Evolutionary conservation across 2,329 filamentous ascomycete species (phyloP).

Genomic region (Fusarium verrucosum): DNA sequence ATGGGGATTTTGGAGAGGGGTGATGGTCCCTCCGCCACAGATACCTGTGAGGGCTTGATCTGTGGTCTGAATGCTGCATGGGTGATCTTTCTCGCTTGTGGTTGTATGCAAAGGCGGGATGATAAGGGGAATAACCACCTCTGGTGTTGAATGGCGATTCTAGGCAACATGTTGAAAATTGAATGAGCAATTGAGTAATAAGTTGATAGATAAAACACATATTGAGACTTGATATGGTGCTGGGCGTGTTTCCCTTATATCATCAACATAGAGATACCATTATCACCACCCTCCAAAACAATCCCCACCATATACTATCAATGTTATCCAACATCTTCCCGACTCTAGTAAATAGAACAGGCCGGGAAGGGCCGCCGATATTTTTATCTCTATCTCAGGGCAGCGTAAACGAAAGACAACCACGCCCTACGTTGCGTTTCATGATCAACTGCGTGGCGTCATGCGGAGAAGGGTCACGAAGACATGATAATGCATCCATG

Average conservation of each 20-base stretch:
- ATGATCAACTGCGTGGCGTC: slow-evolving; percentile 7
- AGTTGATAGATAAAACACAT: fast-evolving
- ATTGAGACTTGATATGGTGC: fast-evolving
- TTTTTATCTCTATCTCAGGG: slow-evolving; percentile 10
- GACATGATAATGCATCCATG: slow-evolving; percentile 16
- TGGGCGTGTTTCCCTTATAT: not conserved
- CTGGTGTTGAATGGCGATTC: not conserved
- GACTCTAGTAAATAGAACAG: not conserved
- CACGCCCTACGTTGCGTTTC: not conserved
- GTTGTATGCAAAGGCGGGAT: not conserved
- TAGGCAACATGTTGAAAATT: slow-evolving; percentile 12
- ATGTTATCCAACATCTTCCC: not conserved
- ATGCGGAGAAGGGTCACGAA: slow-evolving; percentile 28
- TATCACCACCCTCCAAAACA: not conserved
- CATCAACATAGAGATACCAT: not conserved
- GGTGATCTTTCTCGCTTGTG: not conserved
- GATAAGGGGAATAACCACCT: not conserved
- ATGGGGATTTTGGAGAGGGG: slow-evolving; percentile 38
- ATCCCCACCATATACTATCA: not conserved
- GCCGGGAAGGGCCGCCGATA: slow-evolving; percentile 12
- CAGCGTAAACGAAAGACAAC: not conserved
- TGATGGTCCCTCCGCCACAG: not conserved
- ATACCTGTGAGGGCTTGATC: not conserved
- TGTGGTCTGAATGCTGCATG: slow-evolving; percentile 15
- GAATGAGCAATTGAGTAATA: too few relatives aligned